Conservation (phyloP, 176 grass and related monocot species). For the Bonia amplexicaulis region DNA sequence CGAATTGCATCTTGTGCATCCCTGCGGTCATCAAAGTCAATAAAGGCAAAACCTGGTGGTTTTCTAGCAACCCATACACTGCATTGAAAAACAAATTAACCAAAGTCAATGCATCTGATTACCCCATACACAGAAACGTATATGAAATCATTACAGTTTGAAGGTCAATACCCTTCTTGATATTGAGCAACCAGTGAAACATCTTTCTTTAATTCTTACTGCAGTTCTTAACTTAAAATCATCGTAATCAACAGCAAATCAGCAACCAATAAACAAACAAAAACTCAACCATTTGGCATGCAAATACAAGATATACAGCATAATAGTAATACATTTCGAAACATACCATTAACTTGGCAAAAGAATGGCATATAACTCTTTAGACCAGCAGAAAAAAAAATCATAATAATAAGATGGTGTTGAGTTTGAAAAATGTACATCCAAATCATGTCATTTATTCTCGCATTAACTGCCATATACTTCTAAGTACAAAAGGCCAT, state of each 20-base stretch:
- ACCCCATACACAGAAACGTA: neutral
- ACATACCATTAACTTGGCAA: neutral
- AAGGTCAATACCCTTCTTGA: neutral
- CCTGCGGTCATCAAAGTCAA: slow-evolving; percentile 82
- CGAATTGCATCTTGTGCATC: slow-evolving; percentile 86
- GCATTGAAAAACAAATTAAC: slow-evolving; percentile 30
- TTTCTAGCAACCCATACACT: slow-evolving; percentile 96
- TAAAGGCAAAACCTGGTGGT: slow-evolving; percentile 82
- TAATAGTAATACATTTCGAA: neutral
- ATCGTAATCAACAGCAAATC: neutral
- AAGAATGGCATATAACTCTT: neutral
- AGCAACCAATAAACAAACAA: neutral
- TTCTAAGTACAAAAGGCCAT: neutral
- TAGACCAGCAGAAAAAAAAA: slow-evolving; percentile 4
- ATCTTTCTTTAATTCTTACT: neutral
- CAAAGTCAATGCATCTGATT: slow-evolving; percentile 16
- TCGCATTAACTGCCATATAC: neutral
- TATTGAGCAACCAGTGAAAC: neutral
- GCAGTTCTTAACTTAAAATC: neutral
- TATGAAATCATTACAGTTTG: neutral
- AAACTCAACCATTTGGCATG: neutral
- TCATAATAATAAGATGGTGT: neutral
- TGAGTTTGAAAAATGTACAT: neutral
- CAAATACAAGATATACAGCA: neutral
- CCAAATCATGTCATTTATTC: neutral